Base-by-base conservation (phyloP, 2,329 filamentous ascomycete genomes). In the Ilyonectria destructans region DNA sequence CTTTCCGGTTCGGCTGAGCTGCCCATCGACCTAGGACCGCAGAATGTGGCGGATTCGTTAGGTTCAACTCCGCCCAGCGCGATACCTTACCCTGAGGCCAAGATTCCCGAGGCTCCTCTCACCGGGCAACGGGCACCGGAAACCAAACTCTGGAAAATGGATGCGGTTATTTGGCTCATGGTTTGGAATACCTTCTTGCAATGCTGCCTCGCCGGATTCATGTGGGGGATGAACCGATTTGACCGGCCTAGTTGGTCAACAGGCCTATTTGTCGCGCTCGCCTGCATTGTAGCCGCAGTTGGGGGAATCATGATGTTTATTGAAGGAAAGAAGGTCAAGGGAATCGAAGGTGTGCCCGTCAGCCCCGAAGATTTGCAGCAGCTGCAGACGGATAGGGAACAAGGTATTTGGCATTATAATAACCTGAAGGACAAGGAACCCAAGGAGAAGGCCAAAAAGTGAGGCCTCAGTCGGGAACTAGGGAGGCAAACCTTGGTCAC, bases 101-200 rank as follows among this genome's bases (percentile, higher is more conserved):
- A 89, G 71, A 91, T 90, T 6, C 86, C 93, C 1, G 85, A 90
- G 55, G 82, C 89, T 1, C 93, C 93, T 1, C 84, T 93, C n/a
- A 96, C 93, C 0, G 93, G 91, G 10, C 80, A 88, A 17, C 89
- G 92, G 5, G 93, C 93, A 1, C 87, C 88, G 3, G 87, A 91
- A 2, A 94, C 93, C 0, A 81, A 82, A 23, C 71, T 88, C 12
- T 96, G 93, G 93, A 95, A 93, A 80, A 83, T 97, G 76, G 93
- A 96, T 72, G 89, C 92, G 64, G 89, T 96, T 37, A 85, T 97
- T 40, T 95, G 92, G 91, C 86, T 91, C 73, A 95, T 94, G 81
- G 87, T 94, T 3, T 86, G 85, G 83, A 97, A 97, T 77, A 96
- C 94, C 0, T 87, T 95, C 62, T 86, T 96, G 51, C 95, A 97